Conservation (phyloP, 2,329 filamentous ascomycete species). For the Ampelomyces quisqualis region DNA sequence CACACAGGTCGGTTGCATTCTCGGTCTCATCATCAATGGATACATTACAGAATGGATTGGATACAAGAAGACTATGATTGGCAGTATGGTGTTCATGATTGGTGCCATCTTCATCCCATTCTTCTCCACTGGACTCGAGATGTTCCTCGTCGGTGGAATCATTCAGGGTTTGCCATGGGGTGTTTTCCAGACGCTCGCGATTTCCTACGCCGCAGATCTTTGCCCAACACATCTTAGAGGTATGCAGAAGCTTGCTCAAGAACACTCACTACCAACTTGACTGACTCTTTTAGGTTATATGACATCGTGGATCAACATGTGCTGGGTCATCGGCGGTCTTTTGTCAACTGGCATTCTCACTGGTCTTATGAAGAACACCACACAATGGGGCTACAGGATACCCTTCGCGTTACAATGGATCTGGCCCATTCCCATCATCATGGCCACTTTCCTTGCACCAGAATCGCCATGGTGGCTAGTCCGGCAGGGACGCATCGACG, state of each 20-base stretch:
- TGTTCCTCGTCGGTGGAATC: conserved; percentile 61
- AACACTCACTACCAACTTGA: neutral
- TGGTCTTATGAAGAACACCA: conserved; percentile 61
- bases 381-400: conserved; percentile 66
- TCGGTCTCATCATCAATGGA: conserved; percentile 48
- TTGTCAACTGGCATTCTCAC: conserved; percentile 69
- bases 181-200: conserved; percentile 42
- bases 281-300: conserved; percentile 23
- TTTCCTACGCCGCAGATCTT: conserved; percentile 50
- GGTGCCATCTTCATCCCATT: conserved; percentile 31
- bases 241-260: neutral
- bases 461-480: conserved; percentile 52
- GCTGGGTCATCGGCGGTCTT: conserved; percentile 67
- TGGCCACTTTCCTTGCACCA: conserved; percentile 66
- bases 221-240: conserved; percentile 67
- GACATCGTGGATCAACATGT: conserved; percentile 68
- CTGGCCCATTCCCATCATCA: conserved; percentile 66
- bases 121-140: conserved; percentile 47
- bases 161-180: conserved; percentile 48
- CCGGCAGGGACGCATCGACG: conserved; percentile 60
- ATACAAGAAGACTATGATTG: conserved; percentile 31
- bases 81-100: conserved; percentile 25
- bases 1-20: conserved; percentile 41
- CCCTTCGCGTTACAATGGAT: conserved; percentile 70
- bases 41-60: conserved; percentile 47